Base-by-base conservation (phyloP, 2,329 filamentous ascomycete species). In the Clarireedia homoeocarpa region DNA sequence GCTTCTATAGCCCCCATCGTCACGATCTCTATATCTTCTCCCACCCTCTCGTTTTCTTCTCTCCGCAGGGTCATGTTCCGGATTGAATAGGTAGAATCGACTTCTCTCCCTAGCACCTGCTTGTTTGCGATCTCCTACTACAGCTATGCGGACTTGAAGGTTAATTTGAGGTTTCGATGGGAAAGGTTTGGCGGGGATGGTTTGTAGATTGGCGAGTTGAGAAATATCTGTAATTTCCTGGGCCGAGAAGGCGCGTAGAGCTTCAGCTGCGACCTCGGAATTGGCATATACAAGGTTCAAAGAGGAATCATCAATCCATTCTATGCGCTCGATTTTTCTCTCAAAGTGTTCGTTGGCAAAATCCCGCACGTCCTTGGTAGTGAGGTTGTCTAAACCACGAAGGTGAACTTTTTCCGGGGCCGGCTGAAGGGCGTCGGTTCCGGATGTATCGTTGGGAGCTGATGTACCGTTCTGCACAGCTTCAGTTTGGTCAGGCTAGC, bases 221-320 rank as follows among this genome's bases (percentile, higher is more conserved):
- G 79, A 75, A 24, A 74, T 66, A 52, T 86, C 52, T 59, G 75
- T 69, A 58, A 83, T 71, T 61, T 81, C 64, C 12, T 59, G 44
- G 17, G 73, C 72, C 55, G 77, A 73, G 27, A 86, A 74, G 6
- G 80, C 75, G 26, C 73, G 65, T 20, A 86, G 71, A 17, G 82
- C 83, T 48, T 81, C 76, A 17, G 75, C 72, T 1, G 82, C 82
- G 6, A 70, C 68, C 24, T 71, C 67, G 14, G 82, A 75, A 6
- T 77, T 77, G 40, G 73, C 75, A 73, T 94, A 97, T 52, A 95
- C 72, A 53, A 96, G 76, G 69, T 97, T 97, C 60, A 90, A 89
- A 0, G 90, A 92, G 6, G 83, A 85, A 71, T 99, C 94, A 70
- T 97, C 89, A 62, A 99, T 90, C 94, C 94, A 99, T 73, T 97